phyloP scores from a whole-genome alignment of 2,329 filamentous ascomycete genomes.

The Aspergillus cejpii region DNA sequence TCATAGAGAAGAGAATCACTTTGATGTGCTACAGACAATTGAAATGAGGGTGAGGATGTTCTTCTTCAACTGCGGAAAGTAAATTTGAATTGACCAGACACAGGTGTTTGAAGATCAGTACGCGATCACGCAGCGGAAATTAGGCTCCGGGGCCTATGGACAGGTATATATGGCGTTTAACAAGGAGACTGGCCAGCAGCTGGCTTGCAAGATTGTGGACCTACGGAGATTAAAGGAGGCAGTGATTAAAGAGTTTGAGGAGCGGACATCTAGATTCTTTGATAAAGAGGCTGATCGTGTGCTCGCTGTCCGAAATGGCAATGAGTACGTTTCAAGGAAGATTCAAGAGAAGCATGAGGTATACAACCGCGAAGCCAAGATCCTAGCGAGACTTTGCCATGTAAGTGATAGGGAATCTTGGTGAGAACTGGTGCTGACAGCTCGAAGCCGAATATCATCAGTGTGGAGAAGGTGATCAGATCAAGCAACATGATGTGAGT shows the following conservation, averaged over 20 bases:
- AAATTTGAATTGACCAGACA: background rate
- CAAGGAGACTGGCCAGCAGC: conserved; percentile 27
- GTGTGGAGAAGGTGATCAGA: conserved; percentile 51
- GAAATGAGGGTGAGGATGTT: conserved; percentile 32
- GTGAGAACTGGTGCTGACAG: conserved; percentile 1
- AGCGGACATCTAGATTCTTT: conserved; percentile 12
- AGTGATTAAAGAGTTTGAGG: conserved; percentile 3
- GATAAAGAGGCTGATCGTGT: background rate
- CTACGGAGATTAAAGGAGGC: conserved; percentile 24
- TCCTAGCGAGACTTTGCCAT: conserved; percentile 50
- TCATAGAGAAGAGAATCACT: conserved; percentile 6
- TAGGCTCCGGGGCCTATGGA: conserved; percentile 41
- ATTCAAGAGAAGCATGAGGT: conserved; percentile 27
- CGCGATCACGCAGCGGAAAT: conserved; percentile 33
- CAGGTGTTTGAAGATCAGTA: conserved; percentile 33
- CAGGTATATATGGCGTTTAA: conserved; percentile 41
- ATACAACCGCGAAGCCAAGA: conserved; percentile 38
- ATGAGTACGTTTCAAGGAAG: conserved; percentile 15
- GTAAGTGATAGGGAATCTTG: conserved; percentile 22
- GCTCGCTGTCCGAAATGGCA: conserved; percentile 8
- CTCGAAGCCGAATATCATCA: conserved; percentile 52
- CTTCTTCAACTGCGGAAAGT: too few species aligned
- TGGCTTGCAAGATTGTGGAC: conserved; percentile 44
- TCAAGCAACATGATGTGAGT: conserved; percentile 47
- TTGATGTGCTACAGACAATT: conserved; percentile 24